These are phyloP conservation scores for Ceratobasidium sp. DNA, from an alignment of 1,284 basidiomycete species.

Conservation along the genomic window DNA sequence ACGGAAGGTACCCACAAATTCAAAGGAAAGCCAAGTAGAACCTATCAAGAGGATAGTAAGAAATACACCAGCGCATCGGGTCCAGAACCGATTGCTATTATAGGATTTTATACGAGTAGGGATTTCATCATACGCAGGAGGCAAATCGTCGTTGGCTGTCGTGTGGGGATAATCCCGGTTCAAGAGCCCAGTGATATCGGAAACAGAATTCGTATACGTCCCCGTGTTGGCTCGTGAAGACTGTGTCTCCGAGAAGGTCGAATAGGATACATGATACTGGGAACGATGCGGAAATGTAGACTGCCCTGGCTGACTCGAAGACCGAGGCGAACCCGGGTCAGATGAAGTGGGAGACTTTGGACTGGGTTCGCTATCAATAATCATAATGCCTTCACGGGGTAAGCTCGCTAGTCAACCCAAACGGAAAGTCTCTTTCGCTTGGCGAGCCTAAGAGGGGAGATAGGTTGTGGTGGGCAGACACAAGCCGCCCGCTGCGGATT, in stretches of 20 bases:
- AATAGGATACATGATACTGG: slow-evolving; percentile 11
- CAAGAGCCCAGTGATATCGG: slow-evolving; percentile 4
- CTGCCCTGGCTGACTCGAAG: background rate
- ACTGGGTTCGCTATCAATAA: slow-evolving; percentile 7
- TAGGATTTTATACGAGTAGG: background rate
- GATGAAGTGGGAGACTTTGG: slow-evolving; percentile 16
- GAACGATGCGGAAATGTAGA: slow-evolving; percentile 1
- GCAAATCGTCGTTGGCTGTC: background rate
- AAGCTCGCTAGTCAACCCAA: too few relatives aligned
- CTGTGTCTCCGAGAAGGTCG: slow-evolving; percentile 14
- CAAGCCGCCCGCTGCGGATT: too few relatives aligned
- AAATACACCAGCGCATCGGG: background rate
- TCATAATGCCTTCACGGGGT: slow-evolving; percentile 23
- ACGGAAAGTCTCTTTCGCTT: too few relatives aligned
- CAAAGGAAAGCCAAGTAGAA: background rate
- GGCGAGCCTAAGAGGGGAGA: too few relatives aligned
- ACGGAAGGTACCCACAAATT: background rate
- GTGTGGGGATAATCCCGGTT: background rate
- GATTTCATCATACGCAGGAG: slow-evolving; percentile 19
- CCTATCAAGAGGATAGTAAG: background rate
- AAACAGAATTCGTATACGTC: background rate
- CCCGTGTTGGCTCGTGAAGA: background rate
- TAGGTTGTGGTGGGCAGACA: too few relatives aligned
- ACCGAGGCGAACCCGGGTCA: background rate
- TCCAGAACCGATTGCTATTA: slow-evolving; percentile 8